These are phyloP conservation scores for Haberlea rhodopensis DNA, from an alignment of 257 asterid species.

Conservation along the genomic window DNA sequence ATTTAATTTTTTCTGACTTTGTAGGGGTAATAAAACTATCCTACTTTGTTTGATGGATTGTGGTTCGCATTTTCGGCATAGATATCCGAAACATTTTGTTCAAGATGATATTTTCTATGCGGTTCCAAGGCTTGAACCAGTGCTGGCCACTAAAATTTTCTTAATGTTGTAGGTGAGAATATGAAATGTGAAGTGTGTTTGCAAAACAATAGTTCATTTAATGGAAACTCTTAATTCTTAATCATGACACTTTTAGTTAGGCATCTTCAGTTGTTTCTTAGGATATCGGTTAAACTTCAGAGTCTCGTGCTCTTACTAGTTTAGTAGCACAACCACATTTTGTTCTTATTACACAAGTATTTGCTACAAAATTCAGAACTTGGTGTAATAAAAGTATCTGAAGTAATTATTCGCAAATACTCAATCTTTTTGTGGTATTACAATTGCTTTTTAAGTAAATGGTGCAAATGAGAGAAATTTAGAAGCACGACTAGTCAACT, in stretches of 20 bases:
- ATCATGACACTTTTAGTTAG: neutral
- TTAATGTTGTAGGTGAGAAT: neutral
- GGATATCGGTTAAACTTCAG: neutral
- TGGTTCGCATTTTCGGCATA: neutral
- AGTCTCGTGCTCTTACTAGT: neutral
- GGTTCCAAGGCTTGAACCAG: neutral
- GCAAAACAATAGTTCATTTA: neutral
- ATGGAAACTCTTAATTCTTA: neutral
- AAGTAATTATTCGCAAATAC: constrained; percentile 15
- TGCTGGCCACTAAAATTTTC: neutral
- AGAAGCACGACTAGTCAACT: constrained; percentile 1
- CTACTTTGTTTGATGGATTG: neutral
- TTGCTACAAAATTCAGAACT: neutral
- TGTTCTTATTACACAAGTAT: constrained; percentile 3
- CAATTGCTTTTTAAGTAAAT: constrained; percentile 13
- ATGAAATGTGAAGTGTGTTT: neutral
- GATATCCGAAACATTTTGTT: neutral
- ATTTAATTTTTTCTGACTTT: neutral
- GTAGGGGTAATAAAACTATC: neutral
- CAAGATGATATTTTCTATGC: neutral
- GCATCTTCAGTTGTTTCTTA: constrained; percentile 5
- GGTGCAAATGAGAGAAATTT: constrained; percentile 16
- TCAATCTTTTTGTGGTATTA: constrained; percentile 10
- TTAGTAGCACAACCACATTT: neutral
- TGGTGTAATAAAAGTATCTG: neutral